Conservation (phyloP, 2,329 filamentous ascomycete genomes). For the Botrytis byssoidea region DNA sequence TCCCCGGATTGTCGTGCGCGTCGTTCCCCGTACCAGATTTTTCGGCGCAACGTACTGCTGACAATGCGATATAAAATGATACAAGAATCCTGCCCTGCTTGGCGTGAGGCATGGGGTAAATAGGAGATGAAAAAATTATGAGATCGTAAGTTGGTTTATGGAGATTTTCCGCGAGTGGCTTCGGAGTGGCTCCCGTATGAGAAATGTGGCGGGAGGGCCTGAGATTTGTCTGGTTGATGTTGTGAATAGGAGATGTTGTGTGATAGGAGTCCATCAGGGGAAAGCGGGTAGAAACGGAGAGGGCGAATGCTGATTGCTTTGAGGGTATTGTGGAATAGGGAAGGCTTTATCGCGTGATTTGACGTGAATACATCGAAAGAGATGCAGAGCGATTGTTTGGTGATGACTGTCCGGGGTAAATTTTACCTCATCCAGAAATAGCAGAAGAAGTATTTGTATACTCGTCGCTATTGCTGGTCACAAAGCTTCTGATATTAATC, state of each 20-base stretch:
- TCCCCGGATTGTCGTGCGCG: conserved; percentile 11
- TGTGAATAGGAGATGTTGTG: conserved; percentile 1
- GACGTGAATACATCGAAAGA: not conserved
- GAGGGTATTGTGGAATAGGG: not conserved
- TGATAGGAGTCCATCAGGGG: not conserved
- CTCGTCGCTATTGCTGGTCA: not conserved
- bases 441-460: not conserved
- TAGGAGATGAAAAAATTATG: not conserved
- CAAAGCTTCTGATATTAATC: not conserved
- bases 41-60: not conserved
- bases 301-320: not conserved
- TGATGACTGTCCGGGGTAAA: not conserved
- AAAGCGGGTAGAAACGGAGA: not conserved
- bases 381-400: not conserved
- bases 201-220: not conserved
- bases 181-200: conserved; percentile 3
- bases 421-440: not conserved
- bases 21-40: not conserved
- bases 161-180: conserved; percentile 6
- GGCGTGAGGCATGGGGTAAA: not conserved
- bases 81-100: not conserved
- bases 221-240: not conserved
- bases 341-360: not conserved
- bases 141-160: not conserved
- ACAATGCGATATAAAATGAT: not conserved